Conservation (phyloP, 179 eudicot genomes). For the Spergularia azorica region DNA sequence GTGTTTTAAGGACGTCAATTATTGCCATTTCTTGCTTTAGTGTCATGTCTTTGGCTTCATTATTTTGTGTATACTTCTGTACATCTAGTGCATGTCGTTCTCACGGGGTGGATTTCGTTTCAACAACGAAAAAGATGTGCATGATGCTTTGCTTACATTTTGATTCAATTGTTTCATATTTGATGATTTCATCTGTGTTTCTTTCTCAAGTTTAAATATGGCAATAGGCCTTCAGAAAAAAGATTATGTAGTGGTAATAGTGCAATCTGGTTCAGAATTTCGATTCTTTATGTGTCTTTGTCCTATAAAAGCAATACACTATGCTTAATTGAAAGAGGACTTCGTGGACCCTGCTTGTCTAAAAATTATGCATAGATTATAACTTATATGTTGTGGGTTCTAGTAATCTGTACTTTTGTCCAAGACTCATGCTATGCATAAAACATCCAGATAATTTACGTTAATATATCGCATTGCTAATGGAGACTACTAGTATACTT, state of each 20-base stretch:
- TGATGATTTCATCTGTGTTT: conserved; percentile 14
- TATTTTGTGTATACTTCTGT: background rate
- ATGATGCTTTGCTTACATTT: conserved; percentile 8
- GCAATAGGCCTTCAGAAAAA: background rate
- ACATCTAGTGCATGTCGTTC: conserved; percentile 29
- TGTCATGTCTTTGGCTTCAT: conserved; percentile 20
- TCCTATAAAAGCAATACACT: conserved; percentile 7
- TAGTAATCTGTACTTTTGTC: conserved; percentile 8
- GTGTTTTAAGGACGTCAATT: background rate
- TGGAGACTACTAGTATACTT: background rate
- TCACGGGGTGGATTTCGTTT: conserved; percentile 20
- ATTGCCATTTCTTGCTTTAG: conserved; percentile 7
- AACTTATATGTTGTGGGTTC: background rate
- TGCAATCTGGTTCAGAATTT: conserved; percentile 11
- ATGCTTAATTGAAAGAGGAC: conserved; percentile 13
- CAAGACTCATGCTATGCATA: conserved; percentile 18
- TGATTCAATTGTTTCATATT: conserved; percentile 7
- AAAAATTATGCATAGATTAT: conserved; percentile 18
- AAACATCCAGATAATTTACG: background rate
- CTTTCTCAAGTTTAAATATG: background rate
- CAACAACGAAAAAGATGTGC: background rate
- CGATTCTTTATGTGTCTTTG: conserved; percentile 6
- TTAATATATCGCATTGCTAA: background rate
- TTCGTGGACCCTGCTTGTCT: conserved; percentile 13
- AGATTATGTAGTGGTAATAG: conserved; percentile 1